Evolutionary conservation across 2,329 filamentous ascomycete species (phyloP), one percentile per base, ranked within the genome.

Genomic region (Sporothrix dimorphospora): DNA sequence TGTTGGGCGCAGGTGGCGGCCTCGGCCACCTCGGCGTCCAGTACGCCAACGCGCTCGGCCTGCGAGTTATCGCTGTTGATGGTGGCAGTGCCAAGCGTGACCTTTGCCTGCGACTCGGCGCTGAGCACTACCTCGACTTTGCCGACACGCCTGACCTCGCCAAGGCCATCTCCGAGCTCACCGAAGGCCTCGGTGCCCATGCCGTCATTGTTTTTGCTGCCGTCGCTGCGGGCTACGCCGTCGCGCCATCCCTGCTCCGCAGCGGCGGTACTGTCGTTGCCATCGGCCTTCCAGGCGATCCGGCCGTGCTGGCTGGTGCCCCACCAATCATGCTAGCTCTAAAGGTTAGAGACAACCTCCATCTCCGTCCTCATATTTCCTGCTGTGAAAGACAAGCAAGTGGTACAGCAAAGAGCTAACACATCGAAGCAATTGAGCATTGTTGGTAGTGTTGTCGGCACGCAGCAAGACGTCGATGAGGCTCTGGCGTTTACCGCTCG

Each of bases 141-240:
- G 82, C 81, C 53, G 80, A 83, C 61, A 63, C 51, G 1, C 79
- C 80, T 57, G 66, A 78, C n/a, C 45, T 72, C 5, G 59, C 68
- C 19, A 66, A 66, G 38, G 53, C 57, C 6, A 69, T 73, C 3
- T 5, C 27, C 1, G 27, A 61, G 4, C 30, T 73, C 4, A 66
- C 72, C 4, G 72, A 72, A 34, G 70, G 72, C 8, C 30, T 72
- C 5, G 72, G 72, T n/a, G 72, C 72, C 1, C 72, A 73, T 30
- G 72, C 66, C 7, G 72, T 72, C 16, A 49, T 73, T 30, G 72
- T 73, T 59, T 89, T 98, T 72, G 94, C 95, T 73, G 94, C 93
- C 68, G 89, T 86, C 77, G 94, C 97, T 87, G 93, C 92, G 85
- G 94, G 94, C 71, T 98, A 98, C 89, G 94, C 97, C 83, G 94